These are phyloP conservation scores for Malassezia brasiliensis DNA, from an alignment of 1,284 basidiomycete species.

Conservation along the genomic window DNA sequence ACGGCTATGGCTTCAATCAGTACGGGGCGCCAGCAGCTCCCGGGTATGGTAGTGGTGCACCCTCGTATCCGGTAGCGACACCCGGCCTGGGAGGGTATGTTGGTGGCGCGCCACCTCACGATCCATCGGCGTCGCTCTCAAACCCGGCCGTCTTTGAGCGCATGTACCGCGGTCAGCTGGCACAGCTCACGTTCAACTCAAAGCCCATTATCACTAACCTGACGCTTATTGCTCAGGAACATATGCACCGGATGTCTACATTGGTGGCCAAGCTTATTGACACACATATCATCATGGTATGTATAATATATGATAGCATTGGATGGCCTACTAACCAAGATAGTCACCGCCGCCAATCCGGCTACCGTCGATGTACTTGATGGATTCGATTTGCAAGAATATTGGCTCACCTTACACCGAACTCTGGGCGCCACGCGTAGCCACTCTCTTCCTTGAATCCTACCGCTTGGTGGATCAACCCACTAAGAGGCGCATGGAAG, in stretches of 20 bases:
- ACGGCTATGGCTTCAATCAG: conserved; percentile 1
- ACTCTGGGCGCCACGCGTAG: conserved; percentile 36
- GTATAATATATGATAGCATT: conserved; percentile 33
- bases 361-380: conserved; percentile 82
- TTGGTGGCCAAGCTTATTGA: conserved; percentile 81
- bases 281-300: conserved; percentile 63
- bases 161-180: conserved; percentile 58
- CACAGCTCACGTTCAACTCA: conserved; percentile 84
- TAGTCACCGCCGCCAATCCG: conserved; percentile 63
- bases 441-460: conserved; percentile 40
- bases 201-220: conserved; percentile 87
- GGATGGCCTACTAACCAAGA: neutral
- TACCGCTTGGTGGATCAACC: conserved; percentile 44
- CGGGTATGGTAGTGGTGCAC: neutral
- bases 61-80: neutral
- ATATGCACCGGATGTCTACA: conserved; percentile 63
- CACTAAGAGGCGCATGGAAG: conserved; percentile 41
- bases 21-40: neutral
- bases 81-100: neutral
- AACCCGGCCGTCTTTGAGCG: conserved; percentile 62
- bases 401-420: conserved; percentile 41
- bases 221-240: conserved; percentile 87
- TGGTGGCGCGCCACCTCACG: conserved; percentile 6
- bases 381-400: conserved; percentile 68
- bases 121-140: conserved; percentile 8